Percentiles rank a stretch among this genome's conserved stretches.
Evolutionary conservation across 805 yeast species (phyloP).

Genomic region (Barnettozyma vustinii): DNA sequence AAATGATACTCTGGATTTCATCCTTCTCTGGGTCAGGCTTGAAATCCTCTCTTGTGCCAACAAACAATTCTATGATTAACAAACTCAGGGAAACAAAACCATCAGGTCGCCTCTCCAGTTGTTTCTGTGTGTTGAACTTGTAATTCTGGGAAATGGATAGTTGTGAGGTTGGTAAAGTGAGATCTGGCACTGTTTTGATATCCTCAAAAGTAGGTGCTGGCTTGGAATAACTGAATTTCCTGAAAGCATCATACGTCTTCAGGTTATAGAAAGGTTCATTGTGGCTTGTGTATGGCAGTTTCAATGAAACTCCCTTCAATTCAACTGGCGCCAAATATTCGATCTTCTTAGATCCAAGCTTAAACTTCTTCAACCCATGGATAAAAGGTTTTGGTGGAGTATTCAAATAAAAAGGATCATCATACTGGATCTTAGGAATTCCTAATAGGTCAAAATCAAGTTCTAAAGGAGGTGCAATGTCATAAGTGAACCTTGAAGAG

Average conservation of each 20-base stretch:
- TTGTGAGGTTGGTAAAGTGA: constrained; percentile 37
- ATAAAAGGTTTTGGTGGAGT: constrained; percentile 46
- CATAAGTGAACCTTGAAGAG: constrained; percentile 10
- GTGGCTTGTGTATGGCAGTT: background rate
- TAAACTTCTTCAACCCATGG: constrained; percentile 63
- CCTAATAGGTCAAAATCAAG: constrained; percentile 43
- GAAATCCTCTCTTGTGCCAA: constrained; percentile 41
- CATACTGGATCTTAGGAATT: constrained; percentile 46
- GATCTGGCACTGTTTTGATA: constrained; percentile 22
- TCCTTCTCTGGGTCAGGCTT: constrained; percentile 66
- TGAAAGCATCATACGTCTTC: background rate
- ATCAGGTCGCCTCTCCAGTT: constrained; percentile 31
- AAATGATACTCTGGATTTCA: constrained; percentile 53
- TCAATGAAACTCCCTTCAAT: constrained; percentile 14
- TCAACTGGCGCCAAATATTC: constrained; percentile 27
- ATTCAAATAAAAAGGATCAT: constrained; percentile 59
- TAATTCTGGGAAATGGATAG: constrained; percentile 40
- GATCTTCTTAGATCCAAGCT: constrained; percentile 36
- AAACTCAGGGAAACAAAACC: constrained; percentile 46
- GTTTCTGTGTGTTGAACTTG: constrained; percentile 33
- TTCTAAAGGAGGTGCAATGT: constrained; percentile 10
- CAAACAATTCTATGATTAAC: constrained; percentile 66
- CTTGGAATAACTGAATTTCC: constrained; percentile 41
- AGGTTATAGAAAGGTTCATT: background rate
- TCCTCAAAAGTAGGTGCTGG: constrained; percentile 43